These are phyloP conservation scores for Thermomyces lanuginosus DNA, from an alignment of 2,329 filamentous ascomycete species.

Conservation along the genomic window DNA sequence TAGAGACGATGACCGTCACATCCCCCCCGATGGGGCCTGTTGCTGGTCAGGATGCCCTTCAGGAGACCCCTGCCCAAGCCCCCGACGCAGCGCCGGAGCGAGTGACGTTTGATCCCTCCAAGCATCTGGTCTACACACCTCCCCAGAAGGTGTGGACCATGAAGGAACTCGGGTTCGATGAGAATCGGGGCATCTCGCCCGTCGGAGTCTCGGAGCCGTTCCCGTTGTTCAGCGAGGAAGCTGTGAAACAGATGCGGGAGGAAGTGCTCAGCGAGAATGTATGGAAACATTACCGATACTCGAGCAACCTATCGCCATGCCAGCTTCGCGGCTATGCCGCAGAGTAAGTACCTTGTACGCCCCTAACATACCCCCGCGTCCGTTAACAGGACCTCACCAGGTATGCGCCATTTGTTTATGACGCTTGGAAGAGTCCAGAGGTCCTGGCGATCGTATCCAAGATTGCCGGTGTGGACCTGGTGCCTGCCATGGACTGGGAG, in stretches of 20 bases:
- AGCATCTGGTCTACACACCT: conserved; percentile 39
- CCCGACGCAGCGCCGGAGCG: conserved; percentile 3
- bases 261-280: conserved; percentile 46
- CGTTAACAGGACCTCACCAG: conserved; percentile 16
- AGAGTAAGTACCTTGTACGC: conserved; percentile 30
- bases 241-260: conserved; percentile 43
- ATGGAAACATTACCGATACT: conserved; percentile 39
- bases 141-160: conserved; percentile 41
- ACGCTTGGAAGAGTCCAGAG: conserved; percentile 41
- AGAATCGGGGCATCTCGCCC: conserved; percentile 42
- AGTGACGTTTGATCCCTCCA: conserved; percentile 35
- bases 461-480: conserved; percentile 39
- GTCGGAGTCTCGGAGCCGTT: conserved; percentile 51
- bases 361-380: neutral
- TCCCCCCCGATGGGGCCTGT: conserved; percentile 2
- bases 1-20: conserved; percentile 3
- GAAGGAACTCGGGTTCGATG: conserved; percentile 42
- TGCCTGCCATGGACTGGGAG: conserved; percentile 39
- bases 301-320: conserved; percentile 42
- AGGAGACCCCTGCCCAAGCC: neutral
- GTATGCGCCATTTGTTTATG: conserved; percentile 48
- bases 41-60: neutral
- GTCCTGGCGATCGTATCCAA: conserved; percentile 34
- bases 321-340: conserved; percentile 40
- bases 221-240: conserved; percentile 44